These are phyloP conservation scores for Aspergillus affinis DNA, from an alignment of 495 filamentous ascomycete genomes.

Conservation along the genomic window DNA sequence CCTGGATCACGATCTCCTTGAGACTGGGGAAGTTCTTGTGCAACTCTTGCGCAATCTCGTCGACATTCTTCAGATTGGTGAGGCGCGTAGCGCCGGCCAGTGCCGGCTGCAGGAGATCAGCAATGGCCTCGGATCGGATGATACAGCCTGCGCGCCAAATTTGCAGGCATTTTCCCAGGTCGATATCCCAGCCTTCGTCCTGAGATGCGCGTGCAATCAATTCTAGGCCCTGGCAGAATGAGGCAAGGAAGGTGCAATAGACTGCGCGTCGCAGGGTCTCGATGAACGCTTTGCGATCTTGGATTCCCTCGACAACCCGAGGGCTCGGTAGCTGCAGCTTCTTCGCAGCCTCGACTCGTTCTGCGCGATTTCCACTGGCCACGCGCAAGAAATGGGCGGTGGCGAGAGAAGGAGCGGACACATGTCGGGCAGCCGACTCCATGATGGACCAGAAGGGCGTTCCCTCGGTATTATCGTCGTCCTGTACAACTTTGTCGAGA, in stretches of 20 bases:
- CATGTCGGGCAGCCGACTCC: conserved; percentile 61
- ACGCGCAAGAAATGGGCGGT: conserved; percentile 65
- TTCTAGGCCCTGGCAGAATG: conserved; percentile 67
- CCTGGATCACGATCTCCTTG: conserved; percentile 58
- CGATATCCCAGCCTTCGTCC: conserved; percentile 63
- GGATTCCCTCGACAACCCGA: conserved; percentile 38
- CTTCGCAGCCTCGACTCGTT: conserved; percentile 49
- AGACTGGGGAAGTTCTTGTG: conserved; percentile 49
- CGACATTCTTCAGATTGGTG: conserved; percentile 47
- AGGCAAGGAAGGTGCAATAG: conserved; percentile 61
- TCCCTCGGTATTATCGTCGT: conserved; percentile 65
- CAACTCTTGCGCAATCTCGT: conserved; percentile 55
- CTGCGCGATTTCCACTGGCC: conserved; percentile 59
- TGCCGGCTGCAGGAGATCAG: conserved; percentile 53
- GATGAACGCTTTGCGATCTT: conserved; percentile 51
- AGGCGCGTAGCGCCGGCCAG: conserved; percentile 30
- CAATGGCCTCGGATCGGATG: conserved; percentile 68
- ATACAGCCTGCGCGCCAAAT: conserved; percentile 77
- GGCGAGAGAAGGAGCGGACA: conserved; percentile 64
- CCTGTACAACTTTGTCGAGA: conserved; percentile 76
- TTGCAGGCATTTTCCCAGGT: conserved; percentile 57
- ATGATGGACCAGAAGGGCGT: conserved; percentile 65
- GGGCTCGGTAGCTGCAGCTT: conserved; percentile 44
- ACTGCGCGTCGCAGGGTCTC: conserved; percentile 61
- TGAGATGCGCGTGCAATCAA: conserved; percentile 62